Conservation (phyloP, 192 early-diverging fungal genomes). For the Backusella westeae region DNA sequence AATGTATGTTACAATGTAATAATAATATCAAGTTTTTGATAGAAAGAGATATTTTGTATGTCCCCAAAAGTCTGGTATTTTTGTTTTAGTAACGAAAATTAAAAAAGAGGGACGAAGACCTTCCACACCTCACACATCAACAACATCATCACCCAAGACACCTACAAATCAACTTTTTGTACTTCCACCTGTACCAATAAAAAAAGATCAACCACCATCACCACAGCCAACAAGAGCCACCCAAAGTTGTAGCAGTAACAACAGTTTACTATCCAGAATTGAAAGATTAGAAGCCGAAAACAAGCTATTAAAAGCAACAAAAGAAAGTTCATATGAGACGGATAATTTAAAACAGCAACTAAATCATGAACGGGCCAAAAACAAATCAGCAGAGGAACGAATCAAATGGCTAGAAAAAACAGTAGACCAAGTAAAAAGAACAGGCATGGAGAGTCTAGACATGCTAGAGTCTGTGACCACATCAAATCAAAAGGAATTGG, state of each 20-base stretch:
- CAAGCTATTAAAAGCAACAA: neutral
- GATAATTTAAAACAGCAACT: slow-evolving; percentile 1
- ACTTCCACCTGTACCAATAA: slow-evolving; percentile 13
- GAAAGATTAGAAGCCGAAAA: slow-evolving; percentile 10
- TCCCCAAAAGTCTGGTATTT: slow-evolving; percentile 66
- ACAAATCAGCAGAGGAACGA: neutral
- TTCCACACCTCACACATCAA: slow-evolving; percentile 2
- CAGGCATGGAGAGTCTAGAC: slow-evolving; percentile 36
- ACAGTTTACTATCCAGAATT: neutral
- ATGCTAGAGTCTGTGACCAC: slow-evolving; percentile 25
- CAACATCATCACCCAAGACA: neutral
- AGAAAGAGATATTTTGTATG: slow-evolving; percentile 68
- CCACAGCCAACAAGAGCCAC: neutral
- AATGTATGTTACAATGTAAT: neutral
- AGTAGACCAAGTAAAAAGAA: slow-evolving; percentile 23
- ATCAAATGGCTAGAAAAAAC: slow-evolving; percentile 17
- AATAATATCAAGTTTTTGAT: neutral
- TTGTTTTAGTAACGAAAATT: slow-evolving; percentile 60
- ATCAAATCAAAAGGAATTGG: slow-evolving; percentile 13
- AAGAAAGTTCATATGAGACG: neutral
- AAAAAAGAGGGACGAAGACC: neutral
- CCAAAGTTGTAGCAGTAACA: neutral
- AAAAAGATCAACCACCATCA: neutral
- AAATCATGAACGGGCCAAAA: neutral
- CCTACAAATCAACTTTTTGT: neutral